Evolutionary conservation across 1,284 basidiomycete genomes (phyloP), one percentile per base, ranked within the genome.

Genomic region (Omphalotus olearius): DNA sequence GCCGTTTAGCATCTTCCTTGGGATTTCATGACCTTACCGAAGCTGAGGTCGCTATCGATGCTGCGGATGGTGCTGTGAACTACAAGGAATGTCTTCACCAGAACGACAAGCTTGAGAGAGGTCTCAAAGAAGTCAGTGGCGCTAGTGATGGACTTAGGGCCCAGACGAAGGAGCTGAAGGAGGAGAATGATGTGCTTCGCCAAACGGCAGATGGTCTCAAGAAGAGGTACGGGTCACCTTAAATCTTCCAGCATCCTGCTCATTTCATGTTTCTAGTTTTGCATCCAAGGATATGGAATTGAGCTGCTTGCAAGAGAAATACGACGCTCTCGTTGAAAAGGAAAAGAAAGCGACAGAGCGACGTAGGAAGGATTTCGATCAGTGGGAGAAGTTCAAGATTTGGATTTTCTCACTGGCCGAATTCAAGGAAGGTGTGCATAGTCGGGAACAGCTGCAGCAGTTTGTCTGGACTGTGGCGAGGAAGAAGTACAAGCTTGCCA

Each of bases 281-380:
- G 35, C 30, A 11, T 33, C 41, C 9, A n/a, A 14, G 11, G n/a
- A 44, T 37, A 18, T 53, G 47, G 70, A 75, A 47, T 67, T 76
- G 7, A 59, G 66, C 10, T 57, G 64, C 2, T 66, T 82, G 0
- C 60, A 69, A 53, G 57, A 53, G 33, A 68, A 69, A 4, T 78
- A 76, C 51, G 72, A 78, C 47, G 66, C 63, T 1, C 65, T 78
- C 4, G 54, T 67, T 2, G 64, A 65, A 36, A 66, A 66, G 25
- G 69, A 71, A 43, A 63, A 67, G 39, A 68, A 73, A 1, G 71
- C 74, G 5, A 62, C 70, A n/a, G 69, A 64, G 20, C 69, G 68
- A 30, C 80, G 78, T 63, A 73, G 74, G 57, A 54, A 60, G 10
- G 75, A 81, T 57, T 78, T 71, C 60, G 69, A 68, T 54, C 75